Evolutionary conservation across 2,329 filamentous ascomycete genomes (phyloP), one percentile per base, ranked within the genome.

Genomic region (Colletotrichum limetticola): DNA sequence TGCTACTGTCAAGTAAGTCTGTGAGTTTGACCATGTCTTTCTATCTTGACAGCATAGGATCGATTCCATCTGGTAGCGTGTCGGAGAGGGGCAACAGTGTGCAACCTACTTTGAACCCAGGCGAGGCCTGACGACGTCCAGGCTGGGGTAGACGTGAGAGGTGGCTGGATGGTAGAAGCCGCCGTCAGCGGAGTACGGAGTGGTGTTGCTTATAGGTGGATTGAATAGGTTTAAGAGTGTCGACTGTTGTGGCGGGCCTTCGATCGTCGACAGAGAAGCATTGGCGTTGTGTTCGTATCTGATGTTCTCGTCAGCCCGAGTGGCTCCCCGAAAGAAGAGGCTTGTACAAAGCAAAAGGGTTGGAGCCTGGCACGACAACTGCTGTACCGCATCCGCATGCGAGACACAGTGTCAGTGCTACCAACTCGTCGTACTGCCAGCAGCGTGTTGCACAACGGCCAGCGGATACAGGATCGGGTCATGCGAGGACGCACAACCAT

Each of bases 231-330:
- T 85, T 79, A 90, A 80, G 77, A 88, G 83, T 72, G 86, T 83
- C 68, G 87, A 82, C 75, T 86, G 83, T 79, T 89, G 87, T 68
- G 85, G 78, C 75, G 87, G 80, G 74, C 80, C 86, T 80, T 90
- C 88, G 82, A 90, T 85, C 76, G 86, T 85, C 77, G 90, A 83
- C 77, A 88, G 83, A 75, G 87, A 85, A 74, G 84, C 84, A 80
- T 82, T 85, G 78, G 86, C 82, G 78, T 89, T 88, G 79, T 89
- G 87, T 79, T 83, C 86, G 82, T 89, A 90, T 85, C 89, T 90
- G 80, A 75, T 76, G 72, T 78, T 78, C 76, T 76, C 76, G 77
- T 78, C 75, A 76, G 76, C 74, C 76, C 73, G 65, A 71, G 61
- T 37, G 60, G 8, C 74, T 72, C 56, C 55, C 57, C 61, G 35